Evolutionary conservation across 352 stramenopile species (phyloP).

Genomic region (Thalassiosira livingstoniorum): DNA sequence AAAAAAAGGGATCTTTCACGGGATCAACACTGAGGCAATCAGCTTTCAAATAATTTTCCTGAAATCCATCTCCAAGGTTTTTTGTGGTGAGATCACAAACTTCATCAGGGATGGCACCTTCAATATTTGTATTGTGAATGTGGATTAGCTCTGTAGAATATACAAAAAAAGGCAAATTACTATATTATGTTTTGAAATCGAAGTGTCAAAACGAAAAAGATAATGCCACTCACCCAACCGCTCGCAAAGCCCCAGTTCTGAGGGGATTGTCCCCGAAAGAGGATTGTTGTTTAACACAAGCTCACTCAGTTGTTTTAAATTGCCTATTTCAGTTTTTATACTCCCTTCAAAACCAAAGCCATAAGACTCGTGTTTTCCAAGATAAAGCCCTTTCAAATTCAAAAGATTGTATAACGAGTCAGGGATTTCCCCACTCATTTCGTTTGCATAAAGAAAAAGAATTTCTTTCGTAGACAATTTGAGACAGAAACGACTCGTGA

Average conservation of each 20-base stretch:
- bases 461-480: background rate
- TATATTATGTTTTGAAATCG: too few species aligned
- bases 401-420: constrained; percentile 36
- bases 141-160: constrained; percentile 24
- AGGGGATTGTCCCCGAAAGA: constrained; percentile 31
- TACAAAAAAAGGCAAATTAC: too few species aligned
- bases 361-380: too few species aligned
- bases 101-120: constrained; percentile 31
- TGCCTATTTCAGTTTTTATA: constrained; percentile 59
- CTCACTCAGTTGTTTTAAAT: constrained; percentile 47
- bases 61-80: too few species aligned
- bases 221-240: constrained; percentile 29
- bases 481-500: background rate
- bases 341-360: constrained; percentile 49
- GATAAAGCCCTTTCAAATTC: constrained; percentile 11
- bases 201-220: too few species aligned
- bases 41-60: too few species aligned
- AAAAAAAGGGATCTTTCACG: too few species aligned
- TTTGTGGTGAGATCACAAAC: too few species aligned
- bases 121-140: constrained; percentile 31
- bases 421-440: constrained; percentile 18
- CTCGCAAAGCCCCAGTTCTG: constrained; percentile 39
- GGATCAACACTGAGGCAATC: too few species aligned
- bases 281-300: constrained; percentile 35
- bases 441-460: background rate